Percentiles rank a stretch among this genome's conserved stretches.
These are phyloP conservation scores for Glycine latifolia DNA, from an alignment of 306 rosid genomes.

Conservation along the genomic window DNA sequence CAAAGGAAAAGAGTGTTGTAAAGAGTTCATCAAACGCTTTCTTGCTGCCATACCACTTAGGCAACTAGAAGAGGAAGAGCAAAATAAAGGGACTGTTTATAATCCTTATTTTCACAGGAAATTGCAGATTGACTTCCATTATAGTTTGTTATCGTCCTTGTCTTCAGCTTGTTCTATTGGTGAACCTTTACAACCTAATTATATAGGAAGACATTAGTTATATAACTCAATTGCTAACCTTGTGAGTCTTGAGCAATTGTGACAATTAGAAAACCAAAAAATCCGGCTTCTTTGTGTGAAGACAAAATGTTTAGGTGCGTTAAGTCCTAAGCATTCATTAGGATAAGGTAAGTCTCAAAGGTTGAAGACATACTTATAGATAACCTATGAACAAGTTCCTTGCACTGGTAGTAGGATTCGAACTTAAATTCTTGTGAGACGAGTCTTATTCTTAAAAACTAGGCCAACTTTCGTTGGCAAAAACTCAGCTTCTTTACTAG, in stretches of 20 bases:
- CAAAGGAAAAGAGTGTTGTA: constrained; percentile 70
- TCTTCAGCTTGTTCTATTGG: constrained; percentile 44
- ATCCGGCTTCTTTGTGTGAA: neutral
- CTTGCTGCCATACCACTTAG: constrained; percentile 59
- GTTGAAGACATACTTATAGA: too few relatives aligned
- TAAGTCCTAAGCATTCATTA: too few relatives aligned
- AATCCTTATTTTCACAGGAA: constrained; percentile 49
- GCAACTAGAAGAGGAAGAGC: constrained; percentile 55
- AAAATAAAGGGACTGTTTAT: constrained; percentile 26
- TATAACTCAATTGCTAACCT: neutral
- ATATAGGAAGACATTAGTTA: neutral
- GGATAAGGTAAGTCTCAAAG: too few relatives aligned
- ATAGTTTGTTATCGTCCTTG: constrained; percentile 4
- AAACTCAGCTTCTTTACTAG: neutral
- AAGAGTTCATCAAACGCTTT: constrained; percentile 65
- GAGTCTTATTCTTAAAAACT: neutral
- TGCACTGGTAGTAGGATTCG: too few relatives aligned
- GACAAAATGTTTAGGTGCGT: neutral
- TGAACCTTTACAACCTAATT: constrained; percentile 35
- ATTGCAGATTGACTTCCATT: constrained; percentile 70
- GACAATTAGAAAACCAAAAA: neutral
- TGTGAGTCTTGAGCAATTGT: neutral
- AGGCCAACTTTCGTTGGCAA: neutral
- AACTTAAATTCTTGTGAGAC: neutral
- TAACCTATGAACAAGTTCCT: neutral